Evolutionary conservation across 768 basidiomycete species (phyloP).

Genomic region (Nidularia pulvinata): DNA sequence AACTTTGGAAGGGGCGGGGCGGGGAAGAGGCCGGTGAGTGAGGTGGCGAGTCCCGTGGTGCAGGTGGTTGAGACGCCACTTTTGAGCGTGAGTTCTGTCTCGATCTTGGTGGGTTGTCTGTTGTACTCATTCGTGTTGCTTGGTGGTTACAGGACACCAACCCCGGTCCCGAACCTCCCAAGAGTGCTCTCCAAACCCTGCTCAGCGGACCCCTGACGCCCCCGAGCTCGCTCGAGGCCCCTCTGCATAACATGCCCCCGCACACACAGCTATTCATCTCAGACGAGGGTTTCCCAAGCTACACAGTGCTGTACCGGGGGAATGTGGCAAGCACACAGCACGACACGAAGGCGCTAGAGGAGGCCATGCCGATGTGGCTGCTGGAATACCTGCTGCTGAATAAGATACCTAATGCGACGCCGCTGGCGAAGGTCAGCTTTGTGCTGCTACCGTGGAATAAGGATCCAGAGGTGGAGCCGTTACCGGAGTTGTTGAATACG

Average conservation of each 20-base stretch:
- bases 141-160: conserved; percentile 8
- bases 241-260: conserved; percentile 56
- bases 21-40: conserved; percentile 35
- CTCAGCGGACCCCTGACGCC: conserved; percentile 60
- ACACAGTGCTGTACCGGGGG: conserved; percentile 78
- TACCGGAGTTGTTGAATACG: conserved; percentile 88
- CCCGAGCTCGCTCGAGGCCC: conserved; percentile 72
- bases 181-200: conserved; percentile 54
- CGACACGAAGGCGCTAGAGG: conserved; percentile 57
- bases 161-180: conserved; percentile 23
- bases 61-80: no score
- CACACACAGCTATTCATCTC: conserved; percentile 74
- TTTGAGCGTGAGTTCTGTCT: no score
- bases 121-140: background rate
- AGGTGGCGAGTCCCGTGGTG: background rate
- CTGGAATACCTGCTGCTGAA: conserved; percentile 83
- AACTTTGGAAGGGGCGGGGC: conserved; percentile 62
- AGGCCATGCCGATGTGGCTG: conserved; percentile 85
- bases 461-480: conserved; percentile 52
- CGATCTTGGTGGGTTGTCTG: background rate
- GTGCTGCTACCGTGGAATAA: conserved; percentile 80
- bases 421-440: conserved; percentile 82
- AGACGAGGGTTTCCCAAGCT: conserved; percentile 77
- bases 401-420: conserved; percentile 47
- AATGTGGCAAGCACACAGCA: conserved; percentile 51